Base-by-base conservation (phyloP, 805 yeast genomes). In the Metschnikowia gruessii region DNA sequence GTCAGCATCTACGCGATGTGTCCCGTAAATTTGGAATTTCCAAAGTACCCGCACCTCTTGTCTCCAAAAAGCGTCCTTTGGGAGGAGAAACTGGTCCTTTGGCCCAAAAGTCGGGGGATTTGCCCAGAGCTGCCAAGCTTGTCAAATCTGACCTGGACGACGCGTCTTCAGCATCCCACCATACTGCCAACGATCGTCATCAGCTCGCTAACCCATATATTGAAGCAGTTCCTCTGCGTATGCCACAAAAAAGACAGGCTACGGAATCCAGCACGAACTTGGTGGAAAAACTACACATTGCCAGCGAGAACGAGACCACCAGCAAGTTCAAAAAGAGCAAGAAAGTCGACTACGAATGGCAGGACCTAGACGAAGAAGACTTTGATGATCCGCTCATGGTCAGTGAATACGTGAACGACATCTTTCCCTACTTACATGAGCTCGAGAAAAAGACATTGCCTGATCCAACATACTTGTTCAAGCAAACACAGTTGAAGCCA, bases 391-490 rank as follows among this genome's bases (percentile, higher is more conserved):
- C 77, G 43, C 55, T 87, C 51, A 91, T 92, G 97, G 97, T 87
- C 28, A 81, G 90, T 51, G 99, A 92, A 70, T 92, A 91, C 65
- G 96, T 87, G 45, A 79, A 72, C 51, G 97, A 89, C 50, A 91
- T 92, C 47, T 91, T 88, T 65, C 84, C 80, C 26, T 89, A 87
- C 65, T 70, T 91, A 57, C 82, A 83, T 62, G 82, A 76, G 59
- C 72, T 84, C 49, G 96, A 90, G 68, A 65, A 75, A 37, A 76
- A 79, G 58, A 87, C 92, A 39, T 70, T 87, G 59, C 96, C 90
- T 2, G 83, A 80, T 53, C 66, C 85, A n/a, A 77, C 80, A 53
- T 87, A 87, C 62, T 66, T 87, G 31, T 73, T 69, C 51, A 75
- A 81, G 65, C 87, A 83, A 62, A 75, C 78, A 42, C 81, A 81